Percentiles rank a stretch among this genome's conserved stretches.
These are phyloP conservation scores for Sarcodon aspratus DNA, from an alignment of 768 basidiomycete genomes.

Conservation along the genomic window DNA sequence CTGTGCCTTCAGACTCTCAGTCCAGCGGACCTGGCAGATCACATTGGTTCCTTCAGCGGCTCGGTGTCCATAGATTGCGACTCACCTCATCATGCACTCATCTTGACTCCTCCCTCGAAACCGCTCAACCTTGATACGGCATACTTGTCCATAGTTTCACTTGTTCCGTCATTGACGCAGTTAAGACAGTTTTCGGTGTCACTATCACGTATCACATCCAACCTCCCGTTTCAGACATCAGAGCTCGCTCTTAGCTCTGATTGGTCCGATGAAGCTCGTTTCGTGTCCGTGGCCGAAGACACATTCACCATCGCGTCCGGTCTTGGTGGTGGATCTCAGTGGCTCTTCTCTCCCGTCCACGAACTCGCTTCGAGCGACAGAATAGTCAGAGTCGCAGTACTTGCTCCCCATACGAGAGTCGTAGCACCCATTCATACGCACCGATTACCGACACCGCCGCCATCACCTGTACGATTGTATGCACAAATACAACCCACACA, in stretches of 20 bases:
- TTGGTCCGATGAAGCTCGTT: background rate
- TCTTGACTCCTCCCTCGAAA: background rate
- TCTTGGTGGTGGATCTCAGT: background rate
- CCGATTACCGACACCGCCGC: constrained; percentile 1
- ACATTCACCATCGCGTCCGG: background rate
- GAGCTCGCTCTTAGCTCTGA: background rate
- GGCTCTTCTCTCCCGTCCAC: background rate
- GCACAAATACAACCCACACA: no score
- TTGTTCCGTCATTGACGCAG: background rate
- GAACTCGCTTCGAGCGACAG: background rate
- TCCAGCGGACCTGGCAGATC: background rate
- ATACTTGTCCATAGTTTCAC: background rate
- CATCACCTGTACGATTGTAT: background rate
- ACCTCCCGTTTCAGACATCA: background rate
- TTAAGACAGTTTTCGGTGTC: background rate
- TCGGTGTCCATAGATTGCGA: background rate
- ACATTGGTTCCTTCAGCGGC: background rate
- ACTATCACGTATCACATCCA: background rate
- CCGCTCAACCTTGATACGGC: background rate
- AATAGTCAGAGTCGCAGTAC: background rate
- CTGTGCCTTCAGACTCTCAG: background rate
- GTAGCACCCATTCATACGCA: background rate
- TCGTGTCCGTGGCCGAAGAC: background rate
- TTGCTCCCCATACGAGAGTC: background rate
- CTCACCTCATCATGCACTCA: background rate